Percentiles rank a stretch among this genome's conserved stretches.
Conservation (phyloP, 306 rosid species). For the Dicorynia guianensis region DNA sequence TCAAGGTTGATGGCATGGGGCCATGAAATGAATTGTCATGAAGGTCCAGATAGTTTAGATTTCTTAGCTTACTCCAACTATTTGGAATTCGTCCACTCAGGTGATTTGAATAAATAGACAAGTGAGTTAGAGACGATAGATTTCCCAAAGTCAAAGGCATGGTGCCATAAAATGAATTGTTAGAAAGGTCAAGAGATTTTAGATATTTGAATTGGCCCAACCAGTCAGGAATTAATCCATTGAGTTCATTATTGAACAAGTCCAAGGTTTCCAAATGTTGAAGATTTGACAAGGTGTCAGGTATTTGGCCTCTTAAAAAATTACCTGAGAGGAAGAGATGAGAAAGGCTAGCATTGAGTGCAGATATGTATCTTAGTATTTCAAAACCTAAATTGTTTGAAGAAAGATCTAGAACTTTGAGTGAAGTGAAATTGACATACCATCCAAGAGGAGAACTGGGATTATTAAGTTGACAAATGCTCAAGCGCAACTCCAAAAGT, state of each 20-base stretch:
- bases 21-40: slow-evolving; percentile 13
- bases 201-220: slow-evolving; percentile 36
- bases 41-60: slow-evolving; percentile 1
- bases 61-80: slow-evolving; percentile 3
- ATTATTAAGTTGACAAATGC: slow-evolving; percentile 15
- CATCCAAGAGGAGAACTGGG: not conserved
- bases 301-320: slow-evolving; percentile 5
- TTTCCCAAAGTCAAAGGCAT: slow-evolving; percentile 49
- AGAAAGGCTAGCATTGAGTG: not conserved
- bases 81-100: slow-evolving; percentile 9
- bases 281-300: slow-evolving; percentile 32
- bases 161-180: slow-evolving; percentile 40
- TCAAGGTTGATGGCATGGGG: too few species aligned
- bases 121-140: slow-evolving; percentile 32
- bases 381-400: not conserved
- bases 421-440: slow-evolving; percentile 40
- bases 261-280: slow-evolving; percentile 15
- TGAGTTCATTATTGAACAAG: slow-evolving; percentile 7
- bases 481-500: slow-evolving; percentile 19
- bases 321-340: not conserved
- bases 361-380: not conserved
- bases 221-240: slow-evolving; percentile 14
- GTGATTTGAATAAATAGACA: not conserved
- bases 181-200: slow-evolving; percentile 20
- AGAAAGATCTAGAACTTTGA: slow-evolving; percentile 31